Evolutionary conservation across 2,329 filamentous ascomycete genomes (phyloP).

Genomic region (Fusarium protoensiforme): DNA sequence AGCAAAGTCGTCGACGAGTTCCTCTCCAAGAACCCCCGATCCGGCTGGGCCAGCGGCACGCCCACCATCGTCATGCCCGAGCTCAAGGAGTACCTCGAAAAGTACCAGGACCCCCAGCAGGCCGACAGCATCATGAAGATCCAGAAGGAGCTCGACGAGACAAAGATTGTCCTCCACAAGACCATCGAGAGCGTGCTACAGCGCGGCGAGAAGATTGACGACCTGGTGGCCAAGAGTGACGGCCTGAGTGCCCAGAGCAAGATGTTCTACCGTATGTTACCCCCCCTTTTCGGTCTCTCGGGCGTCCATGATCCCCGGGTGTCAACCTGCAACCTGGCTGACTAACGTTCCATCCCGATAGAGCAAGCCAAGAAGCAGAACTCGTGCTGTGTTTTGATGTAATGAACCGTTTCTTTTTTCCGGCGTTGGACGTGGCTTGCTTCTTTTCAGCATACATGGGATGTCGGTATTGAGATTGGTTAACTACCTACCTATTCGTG

Average conservation of each 20-base stretch:
- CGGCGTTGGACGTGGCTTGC: constrained; percentile 47
- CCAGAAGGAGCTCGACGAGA: constrained; percentile 96
- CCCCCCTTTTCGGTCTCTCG: not conserved
- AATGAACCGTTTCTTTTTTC: constrained; percentile 46
- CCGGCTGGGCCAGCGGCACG: constrained; percentile 69
- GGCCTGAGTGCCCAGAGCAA: constrained; percentile 92
- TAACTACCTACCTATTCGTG: constrained; percentile 34
- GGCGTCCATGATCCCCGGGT: not conserved
- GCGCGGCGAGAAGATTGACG: constrained; percentile 96
- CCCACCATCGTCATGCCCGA: constrained; percentile 73
- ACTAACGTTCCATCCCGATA: constrained; percentile 39
- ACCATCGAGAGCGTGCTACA: constrained; percentile 90
- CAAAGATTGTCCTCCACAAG: constrained; percentile 96
- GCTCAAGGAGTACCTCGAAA: constrained; percentile 78
- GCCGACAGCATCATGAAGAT: constrained; percentile 96
- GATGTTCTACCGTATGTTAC: constrained; percentile 89
- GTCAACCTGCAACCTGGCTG: not conserved
- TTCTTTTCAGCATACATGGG: constrained; percentile 45
- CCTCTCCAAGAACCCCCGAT: constrained; percentile 77
- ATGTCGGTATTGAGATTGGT: constrained; percentile 47
- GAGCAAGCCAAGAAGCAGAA: constrained; percentile 83
- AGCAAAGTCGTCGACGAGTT: constrained; percentile 92
- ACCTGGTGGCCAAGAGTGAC: constrained; percentile 92
- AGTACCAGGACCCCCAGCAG: constrained; percentile 87
- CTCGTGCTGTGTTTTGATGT: constrained; percentile 80